Conservation (phyloP, 2,329 filamentous ascomycete species). For the Alternaria gansuensis region DNA sequence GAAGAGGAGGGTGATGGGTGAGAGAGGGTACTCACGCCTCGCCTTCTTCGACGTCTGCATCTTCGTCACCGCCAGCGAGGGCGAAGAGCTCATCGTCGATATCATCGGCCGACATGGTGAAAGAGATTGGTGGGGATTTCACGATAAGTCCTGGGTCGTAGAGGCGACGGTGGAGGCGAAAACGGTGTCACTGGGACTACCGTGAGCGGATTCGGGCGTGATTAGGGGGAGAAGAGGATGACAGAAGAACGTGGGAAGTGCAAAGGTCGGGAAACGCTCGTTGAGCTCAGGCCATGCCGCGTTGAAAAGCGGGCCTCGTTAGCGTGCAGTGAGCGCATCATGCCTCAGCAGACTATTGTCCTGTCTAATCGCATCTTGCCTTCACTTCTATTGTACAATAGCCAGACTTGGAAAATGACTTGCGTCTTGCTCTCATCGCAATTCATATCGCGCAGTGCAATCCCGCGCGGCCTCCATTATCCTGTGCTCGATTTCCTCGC, state of each 20-base stretch:
- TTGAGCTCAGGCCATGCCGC: slow-evolving; percentile 33
- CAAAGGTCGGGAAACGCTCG: slow-evolving; percentile 35
- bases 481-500: slow-evolving; percentile 43
- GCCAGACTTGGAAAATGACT: slow-evolving; percentile 26
- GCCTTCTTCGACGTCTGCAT: slow-evolving; percentile 74
- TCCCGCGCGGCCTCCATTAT: slow-evolving; percentile 8
- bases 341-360: slow-evolving; percentile 14
- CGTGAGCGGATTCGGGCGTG: slow-evolving; percentile 22
- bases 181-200: slow-evolving; percentile 18
- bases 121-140: slow-evolving; percentile 15
- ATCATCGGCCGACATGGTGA: slow-evolving; percentile 73
- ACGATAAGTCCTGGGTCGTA: background rate
- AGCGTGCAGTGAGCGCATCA: slow-evolving; percentile 36
- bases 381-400: slow-evolving; percentile 17
- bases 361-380: slow-evolving; percentile 14
- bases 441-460: slow-evolving; percentile 28
- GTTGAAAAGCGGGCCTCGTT: slow-evolving; percentile 29
- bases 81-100: slow-evolving; percentile 94
- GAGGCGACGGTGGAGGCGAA: slow-evolving; percentile 13
- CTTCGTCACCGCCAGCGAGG: slow-evolving; percentile 78
- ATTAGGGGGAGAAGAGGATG: slow-evolving; percentile 29
- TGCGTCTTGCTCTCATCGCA: slow-evolving; percentile 25
- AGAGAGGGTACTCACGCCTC: slow-evolving; percentile 73
- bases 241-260: slow-evolving; percentile 28
- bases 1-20: slow-evolving; percentile 19